A percentile compares a stretch with the other conserved stretches of the same genome.
These are phyloP conservation scores for Lavandula angustifolia DNA, from an alignment of 257 asterid genomes.

Conservation along the genomic window DNA sequence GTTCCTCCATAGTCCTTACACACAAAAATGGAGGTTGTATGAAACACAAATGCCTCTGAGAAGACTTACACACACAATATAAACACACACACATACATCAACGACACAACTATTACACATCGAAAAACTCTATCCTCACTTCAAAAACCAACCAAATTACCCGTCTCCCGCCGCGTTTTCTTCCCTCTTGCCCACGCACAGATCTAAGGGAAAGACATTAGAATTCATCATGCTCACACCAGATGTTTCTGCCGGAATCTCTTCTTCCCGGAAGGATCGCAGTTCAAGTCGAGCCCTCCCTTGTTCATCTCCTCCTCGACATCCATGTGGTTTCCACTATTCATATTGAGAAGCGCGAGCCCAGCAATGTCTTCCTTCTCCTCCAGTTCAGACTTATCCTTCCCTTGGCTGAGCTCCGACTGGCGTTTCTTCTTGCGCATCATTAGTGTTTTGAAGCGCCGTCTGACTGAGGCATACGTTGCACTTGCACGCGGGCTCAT, in stretches of 20 bases:
- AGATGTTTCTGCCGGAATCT: too few species aligned
- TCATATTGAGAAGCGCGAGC: conserved; percentile 44
- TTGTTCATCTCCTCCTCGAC: conserved; percentile 44
- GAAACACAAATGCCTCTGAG: too few species aligned
- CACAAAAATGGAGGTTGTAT: conserved; percentile 18
- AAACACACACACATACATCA: conserved; percentile 20
- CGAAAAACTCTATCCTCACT: background rate
- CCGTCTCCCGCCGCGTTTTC: conserved; percentile 12
- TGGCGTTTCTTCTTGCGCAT: conserved; percentile 78
- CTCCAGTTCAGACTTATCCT: too few species aligned
- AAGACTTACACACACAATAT: too few species aligned
- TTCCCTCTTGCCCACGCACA: conserved; percentile 34
- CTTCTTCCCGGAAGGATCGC: conserved; percentile 77
- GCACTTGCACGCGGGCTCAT: conserved; percentile 83
- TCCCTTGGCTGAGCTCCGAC: too few species aligned
- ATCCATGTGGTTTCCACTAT: conserved; percentile 34
- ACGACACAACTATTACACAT: conserved; percentile 19
- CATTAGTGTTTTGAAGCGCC: conserved; percentile 93
- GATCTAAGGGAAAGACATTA: conserved; percentile 44
- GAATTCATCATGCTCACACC: too few species aligned
- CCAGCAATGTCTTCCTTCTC: conserved; percentile 53
- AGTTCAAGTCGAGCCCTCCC: conserved; percentile 72
- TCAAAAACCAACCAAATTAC: background rate
- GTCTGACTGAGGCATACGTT: conserved; percentile 78
- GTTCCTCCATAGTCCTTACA: background rate